A percentile compares a stretch with the other conserved stretches of the same genome.
These are phyloP conservation scores for Rasamsonia emersonii DNA, from an alignment of 2,329 filamentous ascomycete genomes.

Conservation along the genomic window DNA sequence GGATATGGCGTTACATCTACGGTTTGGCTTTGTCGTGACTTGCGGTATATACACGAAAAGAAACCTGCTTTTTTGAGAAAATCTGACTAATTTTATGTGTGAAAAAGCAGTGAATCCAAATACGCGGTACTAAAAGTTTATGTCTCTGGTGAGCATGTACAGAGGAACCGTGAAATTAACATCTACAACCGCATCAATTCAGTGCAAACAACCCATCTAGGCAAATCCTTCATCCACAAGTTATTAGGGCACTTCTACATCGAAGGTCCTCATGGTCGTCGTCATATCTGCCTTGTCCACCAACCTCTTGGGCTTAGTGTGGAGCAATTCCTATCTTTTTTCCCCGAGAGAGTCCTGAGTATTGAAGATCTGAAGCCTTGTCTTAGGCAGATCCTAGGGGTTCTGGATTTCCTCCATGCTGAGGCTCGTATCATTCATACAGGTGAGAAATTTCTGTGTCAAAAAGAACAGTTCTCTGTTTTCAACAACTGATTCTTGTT, in stretches of 20 bases:
- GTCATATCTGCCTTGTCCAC: constrained; percentile 29
- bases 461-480: constrained; percentile 7
- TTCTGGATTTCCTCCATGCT: constrained; percentile 39
- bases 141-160: constrained; percentile 12
- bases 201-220: constrained; percentile 18
- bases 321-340: constrained; percentile 30
- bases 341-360: constrained; percentile 14
- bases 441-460: constrained; percentile 19
- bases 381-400: constrained; percentile 35
- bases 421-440: constrained; percentile 41
- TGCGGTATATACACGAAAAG: constrained; percentile 6
- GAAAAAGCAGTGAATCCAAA: not conserved
- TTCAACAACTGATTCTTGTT: constrained; percentile 3
- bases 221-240: constrained; percentile 16
- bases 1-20: constrained; percentile 29
- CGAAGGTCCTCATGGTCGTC: constrained; percentile 4
- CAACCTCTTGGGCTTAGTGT: constrained; percentile 38
- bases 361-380: constrained; percentile 26
- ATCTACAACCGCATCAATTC: constrained; percentile 35
- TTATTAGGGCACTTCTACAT: constrained; percentile 6
- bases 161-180: constrained; percentile 22
- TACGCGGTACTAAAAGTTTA: constrained; percentile 22
- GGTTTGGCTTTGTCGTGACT: constrained; percentile 25
- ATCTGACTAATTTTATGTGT: not conserved
- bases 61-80: constrained; percentile 9